Evolutionary conservation across 805 yeast species (phyloP).

Genomic region (Suhomyces emberorum): DNA sequence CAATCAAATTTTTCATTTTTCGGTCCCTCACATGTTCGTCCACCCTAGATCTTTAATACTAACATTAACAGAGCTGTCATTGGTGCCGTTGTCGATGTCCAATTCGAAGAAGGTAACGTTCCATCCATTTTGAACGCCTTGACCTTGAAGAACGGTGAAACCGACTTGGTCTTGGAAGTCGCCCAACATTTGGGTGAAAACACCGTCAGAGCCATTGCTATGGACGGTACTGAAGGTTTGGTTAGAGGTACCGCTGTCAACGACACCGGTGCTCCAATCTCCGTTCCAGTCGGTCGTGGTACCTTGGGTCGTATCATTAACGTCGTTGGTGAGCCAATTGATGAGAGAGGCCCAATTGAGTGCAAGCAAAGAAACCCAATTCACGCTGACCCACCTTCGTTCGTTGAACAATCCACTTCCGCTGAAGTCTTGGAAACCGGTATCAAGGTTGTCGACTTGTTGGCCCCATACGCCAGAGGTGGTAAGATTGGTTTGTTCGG

Average conservation of each 20-base stretch:
- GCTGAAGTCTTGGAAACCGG: conserved; percentile 99
- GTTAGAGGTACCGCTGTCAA: conserved; percentile 90
- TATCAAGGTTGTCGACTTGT: conserved; percentile 98
- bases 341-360: conserved; percentile 98
- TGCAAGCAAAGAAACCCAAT: conserved; percentile 93
- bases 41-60: conserved; percentile 20
- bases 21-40: neutral
- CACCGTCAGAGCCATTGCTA: conserved; percentile 99
- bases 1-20: conserved; percentile 25
- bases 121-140: conserved; percentile 98
- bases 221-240: conserved; percentile 99
- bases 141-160: conserved; percentile 73
- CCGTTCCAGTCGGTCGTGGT: conserved; percentile 99
- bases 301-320: conserved; percentile 98
- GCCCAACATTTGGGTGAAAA: conserved; percentile 99
- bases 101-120: conserved; percentile 94
- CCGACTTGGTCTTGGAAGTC: conserved; percentile 92
- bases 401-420: conserved; percentile 94
- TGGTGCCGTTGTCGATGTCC: conserved; percentile 99
- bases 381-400: conserved; percentile 96
- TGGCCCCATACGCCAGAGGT: conserved; percentile 99
- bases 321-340: conserved; percentile 99
- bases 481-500: conserved; percentile 99
- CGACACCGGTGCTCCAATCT: conserved; percentile 98
- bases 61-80: conserved; percentile 74